Evolutionary conservation across 495 filamentous ascomycete species (phyloP).

Genomic region (Talaromyces liani): DNA sequence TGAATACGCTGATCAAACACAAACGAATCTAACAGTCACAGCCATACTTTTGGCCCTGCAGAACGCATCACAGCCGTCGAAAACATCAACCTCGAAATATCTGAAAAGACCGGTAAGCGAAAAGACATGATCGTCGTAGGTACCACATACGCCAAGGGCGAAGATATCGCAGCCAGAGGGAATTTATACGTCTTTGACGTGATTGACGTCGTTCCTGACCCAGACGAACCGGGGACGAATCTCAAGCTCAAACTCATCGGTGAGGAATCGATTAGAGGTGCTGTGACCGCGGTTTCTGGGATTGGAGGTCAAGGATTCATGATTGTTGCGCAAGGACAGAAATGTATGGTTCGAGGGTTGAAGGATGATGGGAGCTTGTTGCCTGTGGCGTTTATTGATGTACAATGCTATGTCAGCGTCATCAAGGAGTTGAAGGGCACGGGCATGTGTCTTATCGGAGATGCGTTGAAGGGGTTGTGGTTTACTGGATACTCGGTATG

Average conservation of each 20-base stretch:
- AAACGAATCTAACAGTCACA: conserved; percentile 13
- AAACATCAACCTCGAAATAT: conserved; percentile 78
- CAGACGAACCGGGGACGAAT: conserved; percentile 74
- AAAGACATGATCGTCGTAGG: conserved; percentile 76
- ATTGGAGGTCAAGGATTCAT: conserved; percentile 91
- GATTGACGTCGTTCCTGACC: conserved; percentile 83
- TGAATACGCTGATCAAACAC: not conserved
- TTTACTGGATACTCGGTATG: conserved; percentile 82
- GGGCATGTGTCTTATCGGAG: conserved; percentile 74
- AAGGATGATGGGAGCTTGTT: conserved; percentile 90
- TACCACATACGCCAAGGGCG: conserved; percentile 73
- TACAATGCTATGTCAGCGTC: conserved; percentile 82
- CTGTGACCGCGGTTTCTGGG: conserved; percentile 80
- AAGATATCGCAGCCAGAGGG: conserved; percentile 81
- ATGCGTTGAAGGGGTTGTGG: conserved; percentile 90
- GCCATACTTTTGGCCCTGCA: conserved; percentile 52
- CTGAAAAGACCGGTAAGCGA: conserved; percentile 81
- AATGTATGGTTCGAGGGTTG: conserved; percentile 90
- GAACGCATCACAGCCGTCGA: conserved; percentile 77
- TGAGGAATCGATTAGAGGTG: conserved; percentile 85
- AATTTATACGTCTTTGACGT: conserved; percentile 87
- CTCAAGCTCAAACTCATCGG: conserved; percentile 77
- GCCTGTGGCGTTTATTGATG: conserved; percentile 96
- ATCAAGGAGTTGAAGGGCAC: conserved; percentile 76
- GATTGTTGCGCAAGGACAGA: conserved; percentile 89